phyloP scores from a whole-genome alignment of 768 basidiomycete genomes.

The Punctularia strigosozonata region DNA sequence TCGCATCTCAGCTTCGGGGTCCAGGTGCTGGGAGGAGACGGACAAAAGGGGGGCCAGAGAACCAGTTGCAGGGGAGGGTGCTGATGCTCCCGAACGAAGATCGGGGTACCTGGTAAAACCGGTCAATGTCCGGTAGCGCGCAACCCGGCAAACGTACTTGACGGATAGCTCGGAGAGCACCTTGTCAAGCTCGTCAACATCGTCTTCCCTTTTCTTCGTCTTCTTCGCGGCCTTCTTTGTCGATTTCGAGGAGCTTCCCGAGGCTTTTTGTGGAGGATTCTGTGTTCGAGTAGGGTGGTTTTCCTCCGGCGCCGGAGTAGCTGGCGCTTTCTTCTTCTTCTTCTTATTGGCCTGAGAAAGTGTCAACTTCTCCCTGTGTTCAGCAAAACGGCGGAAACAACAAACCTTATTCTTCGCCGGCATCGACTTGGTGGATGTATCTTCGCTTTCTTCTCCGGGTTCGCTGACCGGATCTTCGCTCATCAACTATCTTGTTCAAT shows the following conservation, averaged over 20 bases:
- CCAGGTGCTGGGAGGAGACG: conserved; percentile 73
- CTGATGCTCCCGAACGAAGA: conserved; percentile 26
- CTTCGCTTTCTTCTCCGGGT: neutral
- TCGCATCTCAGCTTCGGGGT: conserved; percentile 83
- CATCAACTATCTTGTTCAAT: neutral
- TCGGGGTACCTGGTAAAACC: conserved; percentile 47
- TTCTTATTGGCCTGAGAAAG: conserved; percentile 25
- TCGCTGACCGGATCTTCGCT: neutral
- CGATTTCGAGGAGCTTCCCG: conserved; percentile 19
- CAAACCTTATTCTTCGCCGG: conserved; percentile 10
- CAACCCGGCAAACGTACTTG: conserved; percentile 44
- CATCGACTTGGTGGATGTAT: conserved; percentile 4
- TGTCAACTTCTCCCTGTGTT: conserved; percentile 9
- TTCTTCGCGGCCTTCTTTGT: conserved; percentile 49
- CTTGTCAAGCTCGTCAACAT: conserved; percentile 67
- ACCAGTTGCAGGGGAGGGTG: conserved; percentile 10
- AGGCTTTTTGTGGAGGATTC: conserved; percentile 6
- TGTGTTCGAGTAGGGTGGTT: conserved; percentile 1
- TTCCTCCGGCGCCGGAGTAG: neutral
- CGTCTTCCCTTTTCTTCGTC: conserved; percentile 48
- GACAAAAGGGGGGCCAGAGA: conserved; percentile 42
- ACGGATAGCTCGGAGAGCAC: conserved; percentile 76
- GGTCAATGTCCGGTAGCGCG: too few relatives aligned
- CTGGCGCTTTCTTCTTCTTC: conserved; percentile 22
- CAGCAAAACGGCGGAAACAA: conserved; percentile 11